Base-by-base conservation (phyloP, 352 stramenopile species). In the Globisporangium nodosum region DNA sequence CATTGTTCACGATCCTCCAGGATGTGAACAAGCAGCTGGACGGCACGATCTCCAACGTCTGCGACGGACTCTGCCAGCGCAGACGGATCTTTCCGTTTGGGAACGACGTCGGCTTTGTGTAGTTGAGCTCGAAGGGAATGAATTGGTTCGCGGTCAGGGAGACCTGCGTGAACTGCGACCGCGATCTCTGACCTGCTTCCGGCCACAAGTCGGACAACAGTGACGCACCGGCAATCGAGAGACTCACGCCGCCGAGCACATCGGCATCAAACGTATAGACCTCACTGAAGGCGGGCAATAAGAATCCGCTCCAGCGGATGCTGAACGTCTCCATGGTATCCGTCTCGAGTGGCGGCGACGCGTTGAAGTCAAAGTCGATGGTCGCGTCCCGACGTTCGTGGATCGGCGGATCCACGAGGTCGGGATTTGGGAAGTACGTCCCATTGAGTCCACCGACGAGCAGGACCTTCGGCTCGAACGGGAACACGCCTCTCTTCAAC, bases 1-100 rank as follows among this genome's bases (percentile, higher is more conserved):
- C 64, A 49, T 88, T 84, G 47, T 86, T 85, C 8, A 73, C 60
- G 13, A 90, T 78, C 18, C 49, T 54, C 74, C 80, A 88, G 0
- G 61, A 71, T 18, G 80, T 85, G 52, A 79, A 87, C 4, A 87
- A 58, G 5, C 62, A 62, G 39, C 51, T 69, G 1, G 74, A 52
- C 12, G 76, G 66, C 35, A 92, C 64, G 18, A 81, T 49, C 58
- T 85, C 61, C 13, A 55, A 60, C 0, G 54, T 37, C 47, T 86
- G 74, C 9, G 75, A 89, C 0, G 77, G 30, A 66, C 82, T 90
- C 49, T 65, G 60, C 82, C 82, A 92, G 39, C 63, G 63, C 20
- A 92, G 27, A 6, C 64, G 60, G 1, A 87, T 58, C 4, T 59
- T 63, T 3, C 64, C 78, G 40, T 63, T 82, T 4, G 68, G 61